These are phyloP conservation scores for Bipolaris oryzae DNA, from an alignment of 2,329 filamentous ascomycete genomes.

Conservation along the genomic window DNA sequence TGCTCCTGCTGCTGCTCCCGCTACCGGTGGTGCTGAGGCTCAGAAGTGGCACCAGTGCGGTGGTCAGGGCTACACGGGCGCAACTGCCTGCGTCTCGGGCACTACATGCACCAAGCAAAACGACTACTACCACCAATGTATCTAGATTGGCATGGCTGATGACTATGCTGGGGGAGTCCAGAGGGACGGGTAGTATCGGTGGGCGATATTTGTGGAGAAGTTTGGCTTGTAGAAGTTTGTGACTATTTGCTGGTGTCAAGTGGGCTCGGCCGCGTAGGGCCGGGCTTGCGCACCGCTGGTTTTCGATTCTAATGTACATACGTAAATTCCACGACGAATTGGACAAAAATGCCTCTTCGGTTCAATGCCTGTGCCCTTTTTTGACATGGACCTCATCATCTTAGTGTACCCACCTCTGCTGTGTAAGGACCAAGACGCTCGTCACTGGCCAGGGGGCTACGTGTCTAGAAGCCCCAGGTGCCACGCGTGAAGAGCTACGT, in stretches of 20 bases:
- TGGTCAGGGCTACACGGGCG: conserved; percentile 51
- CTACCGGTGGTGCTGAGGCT: conserved; percentile 26
- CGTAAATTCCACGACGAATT: conserved; percentile 8
- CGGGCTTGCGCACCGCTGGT: conserved; percentile 10
- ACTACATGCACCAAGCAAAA: conserved; percentile 50
- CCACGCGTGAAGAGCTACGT: not conserved
- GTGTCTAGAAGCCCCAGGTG: conserved; percentile 3
- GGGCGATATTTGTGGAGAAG: not conserved
- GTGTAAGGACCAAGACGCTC: not conserved
- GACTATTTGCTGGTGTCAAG: conserved; percentile 7
- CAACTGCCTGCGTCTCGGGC: conserved; percentile 50
- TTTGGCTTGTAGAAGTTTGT: conserved; percentile 8
- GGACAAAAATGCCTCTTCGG: conserved; percentile 10
- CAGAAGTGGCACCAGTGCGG: conserved; percentile 54
- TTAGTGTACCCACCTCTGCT: conserved; percentile 9
- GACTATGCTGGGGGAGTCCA: not conserved
- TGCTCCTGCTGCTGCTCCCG: conserved; percentile 22
- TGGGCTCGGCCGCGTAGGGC: conserved; percentile 16
- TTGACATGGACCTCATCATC: not conserved
- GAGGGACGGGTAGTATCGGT: not conserved
- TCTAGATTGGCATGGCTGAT: conserved; percentile 20
- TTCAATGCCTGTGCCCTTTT: conserved; percentile 1
- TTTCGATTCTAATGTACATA: conserved; percentile 30
- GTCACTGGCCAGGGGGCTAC: conserved; percentile 5
- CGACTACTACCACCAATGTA: conserved; percentile 57